Conservation (phyloP, 2,329 filamentous ascomycete species). For the Colletotrichum coccodes region DNA sequence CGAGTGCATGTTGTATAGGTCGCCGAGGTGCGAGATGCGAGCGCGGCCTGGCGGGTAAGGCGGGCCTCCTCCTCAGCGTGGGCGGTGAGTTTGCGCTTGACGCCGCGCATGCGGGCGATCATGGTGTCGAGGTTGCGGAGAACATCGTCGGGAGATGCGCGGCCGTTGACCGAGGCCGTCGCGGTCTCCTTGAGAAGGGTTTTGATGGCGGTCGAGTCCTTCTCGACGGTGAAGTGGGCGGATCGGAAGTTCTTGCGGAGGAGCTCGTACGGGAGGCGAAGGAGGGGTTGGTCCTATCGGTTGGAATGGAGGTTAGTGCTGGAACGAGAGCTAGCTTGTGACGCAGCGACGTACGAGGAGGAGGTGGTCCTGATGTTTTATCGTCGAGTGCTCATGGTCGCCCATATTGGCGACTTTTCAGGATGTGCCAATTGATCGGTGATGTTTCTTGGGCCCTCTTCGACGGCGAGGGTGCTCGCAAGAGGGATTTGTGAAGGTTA, state of each 20-base stretch:
- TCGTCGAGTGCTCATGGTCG: conserved; percentile 70
- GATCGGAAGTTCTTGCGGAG: conserved; percentile 94
- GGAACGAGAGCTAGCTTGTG: background rate
- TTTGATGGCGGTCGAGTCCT: conserved; percentile 72
- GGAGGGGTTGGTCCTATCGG: conserved; percentile 86
- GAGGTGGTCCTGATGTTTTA: conserved; percentile 80
- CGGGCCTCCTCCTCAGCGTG: conserved; percentile 83
- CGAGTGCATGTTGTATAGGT: conserved; percentile 81
- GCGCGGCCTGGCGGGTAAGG: conserved; percentile 80
- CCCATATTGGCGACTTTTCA: conserved; percentile 56
- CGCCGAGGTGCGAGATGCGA: conserved; percentile 82
- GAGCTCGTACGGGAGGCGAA: conserved; percentile 92
- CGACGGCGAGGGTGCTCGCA: background rate
- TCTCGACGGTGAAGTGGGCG: conserved; percentile 80
- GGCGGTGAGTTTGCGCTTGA: conserved; percentile 86
- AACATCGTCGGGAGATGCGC: conserved; percentile 74
- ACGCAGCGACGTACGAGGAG: conserved; percentile 66
- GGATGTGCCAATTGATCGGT: background rate
- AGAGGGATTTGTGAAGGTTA: background rate
- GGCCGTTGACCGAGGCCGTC: conserved; percentile 72
- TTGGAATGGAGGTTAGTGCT: conserved; percentile 15
- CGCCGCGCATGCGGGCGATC: conserved; percentile 82
- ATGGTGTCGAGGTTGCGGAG: conserved; percentile 85
- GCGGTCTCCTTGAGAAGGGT: conserved; percentile 71
- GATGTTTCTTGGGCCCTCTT: background rate